phyloP scores from a whole-genome alignment of 192 early-diverging fungal genomes.

The Allomyces javanicus region DNA sequence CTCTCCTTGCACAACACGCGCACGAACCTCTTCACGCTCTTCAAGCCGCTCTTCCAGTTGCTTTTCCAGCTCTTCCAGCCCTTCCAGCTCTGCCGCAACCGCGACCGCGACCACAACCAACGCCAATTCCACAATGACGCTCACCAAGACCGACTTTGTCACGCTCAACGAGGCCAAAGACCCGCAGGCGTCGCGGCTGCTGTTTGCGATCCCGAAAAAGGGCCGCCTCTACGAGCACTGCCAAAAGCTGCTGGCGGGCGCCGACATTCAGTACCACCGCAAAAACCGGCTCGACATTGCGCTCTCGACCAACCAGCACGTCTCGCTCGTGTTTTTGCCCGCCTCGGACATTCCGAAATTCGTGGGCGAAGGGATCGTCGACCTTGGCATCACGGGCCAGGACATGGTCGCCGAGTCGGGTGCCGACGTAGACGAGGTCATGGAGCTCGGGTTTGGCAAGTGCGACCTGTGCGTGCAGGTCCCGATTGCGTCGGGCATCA shows the following conservation, averaged over 20 bases:
- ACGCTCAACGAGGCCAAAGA: no score
- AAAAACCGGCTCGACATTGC: constrained; percentile 94
- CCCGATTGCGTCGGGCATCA: constrained; percentile 34
- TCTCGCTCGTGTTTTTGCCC: constrained; percentile 86
- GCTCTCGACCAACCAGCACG: constrained; percentile 73
- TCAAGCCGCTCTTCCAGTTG: no score
- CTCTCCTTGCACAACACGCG: no score
- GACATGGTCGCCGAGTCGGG: constrained; percentile 20
- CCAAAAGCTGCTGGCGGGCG: constrained; percentile 56
- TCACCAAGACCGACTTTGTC: no score
- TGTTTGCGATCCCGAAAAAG: constrained; percentile 97
- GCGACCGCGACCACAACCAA: no score
- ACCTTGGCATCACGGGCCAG: constrained; percentile 90
- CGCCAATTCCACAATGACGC: no score
- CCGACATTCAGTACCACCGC: constrained; percentile 90
- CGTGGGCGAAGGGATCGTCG: constrained; percentile 85
- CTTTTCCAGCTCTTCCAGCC: no score
- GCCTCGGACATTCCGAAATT: constrained; percentile 92
- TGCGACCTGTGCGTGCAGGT: constrained; percentile 86
- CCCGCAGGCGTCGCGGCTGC: constrained; percentile 24
- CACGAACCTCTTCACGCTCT: no score
- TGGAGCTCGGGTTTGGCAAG: constrained; percentile 75
- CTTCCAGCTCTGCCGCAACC: no score
- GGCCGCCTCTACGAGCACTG: constrained; percentile 86
- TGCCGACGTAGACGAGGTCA: constrained; percentile 22